phyloP scores from a whole-genome alignment of 2,329 filamentous ascomycete species.

The Colletotrichum salicis region DNA sequence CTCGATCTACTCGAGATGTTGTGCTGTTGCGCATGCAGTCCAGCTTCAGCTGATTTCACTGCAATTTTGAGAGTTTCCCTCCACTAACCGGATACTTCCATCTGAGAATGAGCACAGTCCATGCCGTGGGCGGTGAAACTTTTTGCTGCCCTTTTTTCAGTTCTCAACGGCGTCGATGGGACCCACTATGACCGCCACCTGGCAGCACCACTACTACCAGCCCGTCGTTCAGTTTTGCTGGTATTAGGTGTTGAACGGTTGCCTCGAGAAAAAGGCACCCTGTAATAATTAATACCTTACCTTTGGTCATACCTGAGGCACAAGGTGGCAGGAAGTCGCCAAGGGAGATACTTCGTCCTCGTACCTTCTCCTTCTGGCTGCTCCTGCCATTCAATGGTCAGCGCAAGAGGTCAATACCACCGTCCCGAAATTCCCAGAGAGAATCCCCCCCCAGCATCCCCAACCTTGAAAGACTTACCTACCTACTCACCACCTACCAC shows the following conservation, averaged over 20 bases:
- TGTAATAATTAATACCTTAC: too few relatives aligned
- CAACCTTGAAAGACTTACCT: not conserved
- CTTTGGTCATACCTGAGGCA: not conserved
- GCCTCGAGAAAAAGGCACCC: not conserved
- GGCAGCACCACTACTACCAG: not conserved
- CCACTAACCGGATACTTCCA: not conserved
- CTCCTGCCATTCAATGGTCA: not conserved
- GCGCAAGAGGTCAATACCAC: not conserved
- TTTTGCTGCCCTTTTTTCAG: not conserved
- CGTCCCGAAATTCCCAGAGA: not conserved
- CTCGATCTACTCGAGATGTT: not conserved
- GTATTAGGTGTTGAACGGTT: too few relatives aligned
- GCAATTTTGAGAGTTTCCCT: not conserved
- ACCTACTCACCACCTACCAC: too few relatives aligned
- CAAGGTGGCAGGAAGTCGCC: too few relatives aligned
- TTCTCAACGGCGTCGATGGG: not conserved
- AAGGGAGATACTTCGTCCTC: not conserved
- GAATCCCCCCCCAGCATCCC: not conserved
- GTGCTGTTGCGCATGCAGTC: not conserved
- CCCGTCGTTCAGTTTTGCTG: not conserved
- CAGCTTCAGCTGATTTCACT: slow-evolving; percentile 12
- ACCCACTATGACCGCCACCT: not conserved
- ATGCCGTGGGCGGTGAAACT: slow-evolving; percentile 16
- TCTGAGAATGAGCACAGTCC: not conserved
- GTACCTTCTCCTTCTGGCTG: not conserved